phyloP scores from a whole-genome alignment of 257 asterid species.

The Ilex asprella region DNA sequence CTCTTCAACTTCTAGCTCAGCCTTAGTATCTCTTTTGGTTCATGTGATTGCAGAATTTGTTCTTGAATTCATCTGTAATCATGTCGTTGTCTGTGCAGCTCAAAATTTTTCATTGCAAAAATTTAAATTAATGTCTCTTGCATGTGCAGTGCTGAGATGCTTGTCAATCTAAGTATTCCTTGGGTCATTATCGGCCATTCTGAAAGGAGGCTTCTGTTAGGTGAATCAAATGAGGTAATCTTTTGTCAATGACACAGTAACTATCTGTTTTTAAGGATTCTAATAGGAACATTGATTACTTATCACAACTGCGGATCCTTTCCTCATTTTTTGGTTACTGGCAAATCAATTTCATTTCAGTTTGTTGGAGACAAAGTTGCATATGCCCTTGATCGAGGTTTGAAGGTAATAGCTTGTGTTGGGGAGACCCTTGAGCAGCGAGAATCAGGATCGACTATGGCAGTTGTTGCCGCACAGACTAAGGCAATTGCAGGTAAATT shows the following conservation, averaged over 20 bases:
- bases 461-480: slow-evolving; percentile 89
- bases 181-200: slow-evolving; percentile 99
- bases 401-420: slow-evolving; percentile 96
- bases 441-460: slow-evolving; percentile 88
- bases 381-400: slow-evolving; percentile 84
- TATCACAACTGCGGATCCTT: background rate
- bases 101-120: background rate
- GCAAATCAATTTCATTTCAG: slow-evolving; percentile 29
- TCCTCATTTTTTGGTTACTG: background rate
- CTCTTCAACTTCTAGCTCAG: too few relatives aligned
- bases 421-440: slow-evolving; percentile 99
- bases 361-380: slow-evolving; percentile 96
- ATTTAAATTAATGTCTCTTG: slow-evolving; percentile 10
- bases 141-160: slow-evolving; percentile 87
- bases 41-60: too few relatives aligned
- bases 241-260: slow-evolving; percentile 3
- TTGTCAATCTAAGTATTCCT: slow-evolving; percentile 67
- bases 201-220: slow-evolving; percentile 74
- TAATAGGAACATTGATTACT: too few relatives aligned
- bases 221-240: slow-evolving; percentile 79
- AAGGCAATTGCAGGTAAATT: slow-evolving; percentile 92
- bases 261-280: background rate
- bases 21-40: too few relatives aligned
- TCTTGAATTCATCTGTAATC: background rate
- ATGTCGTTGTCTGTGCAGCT: background rate